Evolutionary conservation across 768 basidiomycete species (phyloP).

Genomic region (Boletus sp.): DNA sequence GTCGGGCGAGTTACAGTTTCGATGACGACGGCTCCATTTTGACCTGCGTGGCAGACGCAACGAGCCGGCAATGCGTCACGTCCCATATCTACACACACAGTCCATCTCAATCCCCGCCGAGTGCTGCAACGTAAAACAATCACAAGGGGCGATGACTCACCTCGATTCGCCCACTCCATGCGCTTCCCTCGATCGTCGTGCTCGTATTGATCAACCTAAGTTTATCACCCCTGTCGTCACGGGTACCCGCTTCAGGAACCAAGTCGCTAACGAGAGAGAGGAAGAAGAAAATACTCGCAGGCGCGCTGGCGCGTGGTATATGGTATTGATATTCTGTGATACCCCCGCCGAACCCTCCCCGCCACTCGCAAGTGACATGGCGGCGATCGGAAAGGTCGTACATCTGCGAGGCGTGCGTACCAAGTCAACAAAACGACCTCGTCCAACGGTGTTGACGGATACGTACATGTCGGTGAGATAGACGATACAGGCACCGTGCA

Average conservation of each 20-base stretch:
- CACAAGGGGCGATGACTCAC: conserved; percentile 26
- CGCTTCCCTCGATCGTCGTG: conserved; percentile 28
- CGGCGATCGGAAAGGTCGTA: conserved; percentile 37
- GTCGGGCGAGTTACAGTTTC: conserved; percentile 13
- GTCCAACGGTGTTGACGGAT: background rate
- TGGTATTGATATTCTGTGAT: conserved; percentile 43
- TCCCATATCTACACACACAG: conserved; percentile 40
- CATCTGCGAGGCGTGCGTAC: conserved; percentile 30
- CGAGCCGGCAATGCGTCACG: conserved; percentile 33
- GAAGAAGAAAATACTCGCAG: conserved; percentile 28
- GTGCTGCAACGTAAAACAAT: background rate
- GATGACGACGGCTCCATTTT: conserved; percentile 31
- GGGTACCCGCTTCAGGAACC: background rate
- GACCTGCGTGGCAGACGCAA: conserved; percentile 43
- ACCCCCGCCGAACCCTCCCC: conserved; percentile 33
- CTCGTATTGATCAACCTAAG: conserved; percentile 42
- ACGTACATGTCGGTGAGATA: conserved; percentile 48
- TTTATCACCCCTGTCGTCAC: conserved; percentile 39
- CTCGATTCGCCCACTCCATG: conserved; percentile 38
- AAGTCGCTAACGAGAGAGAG: background rate
- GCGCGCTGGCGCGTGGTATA: conserved; percentile 43
- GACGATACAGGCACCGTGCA: conserved; percentile 42
- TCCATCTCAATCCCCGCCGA: background rate
- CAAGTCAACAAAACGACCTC: background rate
- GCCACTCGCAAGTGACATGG: conserved; percentile 34